phyloP scores from a whole-genome alignment of 495 filamentous ascomycete species.

The Lophiostoma macrostomum region DNA sequence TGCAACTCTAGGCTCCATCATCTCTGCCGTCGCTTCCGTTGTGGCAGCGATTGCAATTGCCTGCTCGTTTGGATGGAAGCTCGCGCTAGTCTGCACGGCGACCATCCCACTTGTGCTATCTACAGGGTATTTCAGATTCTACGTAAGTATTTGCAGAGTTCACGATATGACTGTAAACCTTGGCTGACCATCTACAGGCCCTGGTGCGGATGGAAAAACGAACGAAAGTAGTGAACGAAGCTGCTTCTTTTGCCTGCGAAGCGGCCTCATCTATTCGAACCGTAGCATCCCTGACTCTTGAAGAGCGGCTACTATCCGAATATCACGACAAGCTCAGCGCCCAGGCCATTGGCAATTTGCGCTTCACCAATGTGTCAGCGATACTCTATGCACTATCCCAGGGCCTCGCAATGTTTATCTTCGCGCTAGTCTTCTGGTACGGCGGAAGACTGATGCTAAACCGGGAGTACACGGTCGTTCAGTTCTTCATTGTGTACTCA shows the following conservation, averaged over 20 bases:
- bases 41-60: slow-evolving; percentile 63
- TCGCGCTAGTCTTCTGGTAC: slow-evolving; percentile 93
- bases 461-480: slow-evolving; percentile 66
- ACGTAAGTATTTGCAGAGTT: neutral
- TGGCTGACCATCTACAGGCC: slow-evolving; percentile 42
- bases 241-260: slow-evolving; percentile 84
- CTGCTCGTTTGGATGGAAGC: slow-evolving; percentile 79
- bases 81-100: slow-evolving; percentile 77
- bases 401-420: slow-evolving; percentile 72
- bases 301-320: slow-evolving; percentile 68
- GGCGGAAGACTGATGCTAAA: slow-evolving; percentile 75
- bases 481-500: slow-evolving; percentile 83
- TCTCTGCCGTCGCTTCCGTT: slow-evolving; percentile 73
- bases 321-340: slow-evolving; percentile 64
- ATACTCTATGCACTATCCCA: slow-evolving; percentile 76
- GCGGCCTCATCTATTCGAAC: slow-evolving; percentile 88
- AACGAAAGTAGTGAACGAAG: slow-evolving; percentile 69
- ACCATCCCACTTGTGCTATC: slow-evolving; percentile 73
- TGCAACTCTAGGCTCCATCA: slow-evolving; percentile 73
- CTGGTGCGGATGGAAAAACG: slow-evolving; percentile 70
- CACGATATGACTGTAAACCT: neutral
- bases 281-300: slow-evolving; percentile 83
- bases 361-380: slow-evolving; percentile 65
- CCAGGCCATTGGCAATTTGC: slow-evolving; percentile 61
- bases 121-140: slow-evolving; percentile 81